Evolutionary conservation across 208 protist species (phyloP), one percentile per base, ranked within the genome.

Genomic region (Wallacemonas collosoma): DNA sequence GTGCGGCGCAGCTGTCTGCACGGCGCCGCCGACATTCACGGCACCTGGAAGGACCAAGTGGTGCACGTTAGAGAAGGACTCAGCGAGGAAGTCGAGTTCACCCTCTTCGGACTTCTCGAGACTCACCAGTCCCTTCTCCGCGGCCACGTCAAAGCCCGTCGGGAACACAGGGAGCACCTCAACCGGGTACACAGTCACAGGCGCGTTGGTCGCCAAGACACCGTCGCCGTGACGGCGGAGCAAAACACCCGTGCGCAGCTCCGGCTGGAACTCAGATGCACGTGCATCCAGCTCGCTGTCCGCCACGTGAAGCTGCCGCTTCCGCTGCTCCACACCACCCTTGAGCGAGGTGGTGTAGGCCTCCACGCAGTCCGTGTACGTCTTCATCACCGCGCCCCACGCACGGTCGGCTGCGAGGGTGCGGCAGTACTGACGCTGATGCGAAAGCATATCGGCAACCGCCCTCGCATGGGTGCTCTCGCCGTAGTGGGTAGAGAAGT

Each of bases 91-190:
- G 61, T 87, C 73, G 1, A 85, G 68, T 53, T 65, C 64, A 1
- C 62, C 63, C 2, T 54, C 69, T 12, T n/a, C 6, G 9, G 56
- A 68, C 58, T 72, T 74, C 55, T 68, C 68, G 40, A 61, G 71
- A 6, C 54, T 64, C 9, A 26, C 64, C 48, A 80, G 17, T 2
- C 65, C 79, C 44, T 64, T 8, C 48, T 68, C 67, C 14, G 74
- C 83, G 3, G 77, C 80, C 47, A 44, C 41, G 35, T 81, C 54
- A 66, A 87, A 90, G 12, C 75, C 83, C 47, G 76, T 82, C 4
- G 89, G 89, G 73, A 79, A 95, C 36, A 95, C 77, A 4, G 89
- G 89, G 50, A 88, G 45, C 65, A 95, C 87, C 68, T 91, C 87
- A 14, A 93, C 87, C 9, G 89, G 89, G 73, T 85, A 95, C 38